Conservation (phyloP, 176 grass and related monocot genomes). For the Phoenix dactylifera region DNA sequence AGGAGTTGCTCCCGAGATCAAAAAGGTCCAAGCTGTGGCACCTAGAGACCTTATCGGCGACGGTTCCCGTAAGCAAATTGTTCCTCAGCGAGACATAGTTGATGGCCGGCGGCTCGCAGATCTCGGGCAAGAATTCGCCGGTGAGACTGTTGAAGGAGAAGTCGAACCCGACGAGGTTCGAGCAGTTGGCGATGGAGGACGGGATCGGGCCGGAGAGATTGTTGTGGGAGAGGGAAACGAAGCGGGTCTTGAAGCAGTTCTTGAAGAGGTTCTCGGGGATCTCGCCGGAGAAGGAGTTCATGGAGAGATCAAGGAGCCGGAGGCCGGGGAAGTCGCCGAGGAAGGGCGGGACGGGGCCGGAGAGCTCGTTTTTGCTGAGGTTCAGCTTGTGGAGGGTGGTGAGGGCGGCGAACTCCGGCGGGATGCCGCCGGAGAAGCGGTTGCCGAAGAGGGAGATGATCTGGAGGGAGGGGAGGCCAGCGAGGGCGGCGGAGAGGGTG, state of each 20-base stretch:
- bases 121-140: slow-evolving; percentile 46
- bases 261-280: slow-evolving; percentile 62
- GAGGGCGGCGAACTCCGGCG: slow-evolving; percentile 24
- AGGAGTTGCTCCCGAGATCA: slow-evolving; percentile 71
- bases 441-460: slow-evolving; percentile 82
- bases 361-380: slow-evolving; percentile 73
- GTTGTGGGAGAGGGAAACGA: slow-evolving; percentile 87
- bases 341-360: slow-evolving; percentile 52
- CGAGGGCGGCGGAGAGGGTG: slow-evolving; percentile 40
- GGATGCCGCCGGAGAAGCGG: slow-evolving; percentile 45
- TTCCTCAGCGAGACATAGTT: slow-evolving; percentile 69
- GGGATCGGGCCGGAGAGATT: slow-evolving; percentile 49
- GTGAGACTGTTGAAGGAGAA: slow-evolving; percentile 90
- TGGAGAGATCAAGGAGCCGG: slow-evolving; percentile 87
- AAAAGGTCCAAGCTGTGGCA: slow-evolving; percentile 69
- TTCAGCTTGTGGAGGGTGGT: slow-evolving; percentile 80
- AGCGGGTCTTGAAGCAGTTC: slow-evolving; percentile 71
- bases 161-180: slow-evolving; percentile 71
- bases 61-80: slow-evolving; percentile 52
- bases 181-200: slow-evolving; percentile 41
- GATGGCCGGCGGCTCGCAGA: slow-evolving; percentile 65
- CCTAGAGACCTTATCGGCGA: slow-evolving; percentile 30
- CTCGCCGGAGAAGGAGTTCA: slow-evolving; percentile 69
- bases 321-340: slow-evolving; percentile 50
- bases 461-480: slow-evolving; percentile 45